Base-by-base conservation (phyloP, 2,329 filamentous ascomycete species). In the Chaetothyriales sp. region DNA sequence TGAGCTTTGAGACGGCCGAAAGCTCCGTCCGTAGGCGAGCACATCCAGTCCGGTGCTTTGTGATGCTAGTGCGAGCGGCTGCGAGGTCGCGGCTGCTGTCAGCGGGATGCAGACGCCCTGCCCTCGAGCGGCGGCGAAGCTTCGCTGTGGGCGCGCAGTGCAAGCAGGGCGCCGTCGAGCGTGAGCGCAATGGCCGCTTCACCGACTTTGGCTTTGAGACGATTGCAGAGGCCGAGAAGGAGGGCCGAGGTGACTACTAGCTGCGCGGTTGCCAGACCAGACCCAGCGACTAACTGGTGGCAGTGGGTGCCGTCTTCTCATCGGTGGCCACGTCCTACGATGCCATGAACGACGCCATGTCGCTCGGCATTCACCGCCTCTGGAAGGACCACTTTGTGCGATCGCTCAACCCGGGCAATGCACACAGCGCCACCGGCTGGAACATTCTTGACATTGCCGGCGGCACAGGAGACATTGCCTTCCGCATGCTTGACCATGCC, bases 331-430 rank as follows among this genome's bases (percentile, higher is more conserved):
- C 86, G 57, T 88, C 85, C 18, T 98, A 98, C 71, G 92, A 98
- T 69, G 85, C 83, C 56, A 98, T 98, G 92, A 98, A 98, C 72
- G 92, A 98, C 68, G 78, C 97, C 60, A 98, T 98, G 92, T 97
- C 92, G 6, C 80, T 98, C 47, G 92, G 92, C 51, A 89, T 95
- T 71, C 92, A 98, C 69, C 85, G 92, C 44, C 74, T 98, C 40
- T 98, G 92, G 92, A 98, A 86, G 73, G 90, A 97, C 70, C 83
- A 95, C 71, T 98, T 97, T 68, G 90, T 98, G 46, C 83, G 86
- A 60, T 84, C 83, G 33, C 79, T 98, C 29, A 92, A 95, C 67
- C 90, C 92, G 0, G 89, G 89, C 58, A 77, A 72, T 1, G 60
- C 51, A 73, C 67, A 60, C 65, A 46, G 60, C 29, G 62, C 65